Conservation (phyloP, 2,329 filamentous ascomycete genomes). For the Ophiostoma australiae region DNA sequence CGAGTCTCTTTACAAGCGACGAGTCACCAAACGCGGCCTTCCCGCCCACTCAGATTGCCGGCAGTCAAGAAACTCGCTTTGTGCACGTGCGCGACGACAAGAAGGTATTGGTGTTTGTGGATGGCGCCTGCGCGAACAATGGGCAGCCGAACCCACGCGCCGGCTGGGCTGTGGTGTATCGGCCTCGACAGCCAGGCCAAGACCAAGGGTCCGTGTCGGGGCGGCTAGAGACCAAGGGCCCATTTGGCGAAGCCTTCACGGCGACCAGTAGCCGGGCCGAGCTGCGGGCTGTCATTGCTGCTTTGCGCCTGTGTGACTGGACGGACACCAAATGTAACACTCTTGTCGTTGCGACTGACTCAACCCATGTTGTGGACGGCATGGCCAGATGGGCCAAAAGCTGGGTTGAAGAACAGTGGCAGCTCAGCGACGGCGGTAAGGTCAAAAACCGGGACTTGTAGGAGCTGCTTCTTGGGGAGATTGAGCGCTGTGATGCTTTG, state of each 20-base stretch:
- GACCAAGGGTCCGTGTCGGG: background rate
- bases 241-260: background rate
- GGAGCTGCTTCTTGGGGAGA: background rate
- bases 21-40: background rate
- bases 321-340: background rate
- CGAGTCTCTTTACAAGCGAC: background rate
- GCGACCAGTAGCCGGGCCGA: background rate
- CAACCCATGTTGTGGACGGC: background rate
- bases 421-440: background rate
- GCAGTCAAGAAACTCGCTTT: background rate
- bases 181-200: background rate
- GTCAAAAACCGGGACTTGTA: background rate
- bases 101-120: background rate
- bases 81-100: background rate
- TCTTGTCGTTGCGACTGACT: background rate
- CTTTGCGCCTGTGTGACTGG: background rate
- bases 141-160: background rate
- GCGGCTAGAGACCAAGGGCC: background rate
- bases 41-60: background rate
- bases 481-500: background rate
- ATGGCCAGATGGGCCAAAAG: background rate
- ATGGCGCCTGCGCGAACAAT: background rate
- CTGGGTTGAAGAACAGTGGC: background rate
- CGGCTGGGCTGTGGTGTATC: background rate
- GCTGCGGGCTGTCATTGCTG: background rate